These are phyloP conservation scores for Colletotrichum zoysiae DNA, from an alignment of 2,329 filamentous ascomycete species.

Conservation along the genomic window DNA sequence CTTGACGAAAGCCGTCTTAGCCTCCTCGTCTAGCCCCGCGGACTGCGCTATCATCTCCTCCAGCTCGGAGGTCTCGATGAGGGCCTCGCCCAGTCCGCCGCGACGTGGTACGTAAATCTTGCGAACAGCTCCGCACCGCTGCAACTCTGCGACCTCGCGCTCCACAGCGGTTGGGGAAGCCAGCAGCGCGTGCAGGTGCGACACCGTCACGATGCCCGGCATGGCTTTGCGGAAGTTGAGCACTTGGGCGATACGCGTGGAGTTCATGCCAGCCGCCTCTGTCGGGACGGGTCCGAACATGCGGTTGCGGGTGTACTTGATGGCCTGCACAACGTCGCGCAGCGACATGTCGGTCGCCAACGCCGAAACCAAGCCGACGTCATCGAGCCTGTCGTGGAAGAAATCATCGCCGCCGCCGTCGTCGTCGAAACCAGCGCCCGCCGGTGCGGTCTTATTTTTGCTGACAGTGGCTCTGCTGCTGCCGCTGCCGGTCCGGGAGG, in stretches of 20 bases:
- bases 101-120: conserved; percentile 73
- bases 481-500: conserved; percentile 4
- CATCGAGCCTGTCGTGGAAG: conserved; percentile 67
- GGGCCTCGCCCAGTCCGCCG: conserved; percentile 72
- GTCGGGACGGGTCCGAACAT: conserved; percentile 76
- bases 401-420: conserved; percentile 45
- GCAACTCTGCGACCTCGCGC: conserved; percentile 73
- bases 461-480: neutral
- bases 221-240: conserved; percentile 70
- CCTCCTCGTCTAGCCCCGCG: conserved; percentile 48
- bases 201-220: conserved; percentile 74
- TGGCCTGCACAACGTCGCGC: conserved; percentile 73
- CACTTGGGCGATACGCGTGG: conserved; percentile 71
- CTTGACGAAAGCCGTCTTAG: conserved; percentile 64
- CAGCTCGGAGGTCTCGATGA: conserved; percentile 71
- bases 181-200: conserved; percentile 73
- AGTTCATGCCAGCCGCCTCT: conserved; percentile 70
- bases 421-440: conserved; percentile 1
- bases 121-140: conserved; percentile 67
- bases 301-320: conserved; percentile 69
- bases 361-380: conserved; percentile 68
- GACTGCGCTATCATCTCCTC: conserved; percentile 46
- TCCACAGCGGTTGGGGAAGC: conserved; percentile 74
- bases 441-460: conserved; percentile 37
- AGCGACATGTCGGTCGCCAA: conserved; percentile 69